Base-by-base conservation (phyloP, 1,284 basidiomycete species). In the Trichosporon coremiiforme region DNA sequence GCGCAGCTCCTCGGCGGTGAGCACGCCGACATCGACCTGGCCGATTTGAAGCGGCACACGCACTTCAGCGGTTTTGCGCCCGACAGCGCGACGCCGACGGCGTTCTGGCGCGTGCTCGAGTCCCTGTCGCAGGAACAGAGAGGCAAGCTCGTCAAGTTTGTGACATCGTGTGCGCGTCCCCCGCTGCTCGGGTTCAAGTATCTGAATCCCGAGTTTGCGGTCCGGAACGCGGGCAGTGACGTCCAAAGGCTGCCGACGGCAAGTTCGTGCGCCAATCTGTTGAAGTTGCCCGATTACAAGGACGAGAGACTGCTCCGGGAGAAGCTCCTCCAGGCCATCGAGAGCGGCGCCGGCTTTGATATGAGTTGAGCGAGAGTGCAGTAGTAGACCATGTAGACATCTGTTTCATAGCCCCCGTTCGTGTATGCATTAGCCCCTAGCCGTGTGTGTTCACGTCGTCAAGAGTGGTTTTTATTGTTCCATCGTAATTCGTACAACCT, bases 141-240 rank as follows among this genome's bases (percentile, higher is more conserved):
- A 55, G 85, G 88, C 33, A 90, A 88, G 1, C 84, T 97, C 70
- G 81, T 98, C 66, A 87, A 92, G 5, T 98, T 97, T 77, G 95
- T 93, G 15, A 97, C 95, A 8, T 92, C 91, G 71, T 96, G 94
- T 77, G 91, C 92, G 73, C 87, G 94, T 12, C 94, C 95, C 0
- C 95, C 95, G 0, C 83, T 98, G 88, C 77, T 85, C 9, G 94
- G 95, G 0, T 98, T 98, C 86, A 90, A 90, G 74, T 91, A 95
- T 77, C 87, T 98, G 2, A 86, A 89, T 20, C 95, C 95, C 0
- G 88, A 90, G 68, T 96, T 97, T 76, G 89, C 89, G 0, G 94
- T 98, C 68, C 88, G 92, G 7, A 91, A 91, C 73, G 87, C 90
- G 12, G 91, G 91, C 1, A 77, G 77, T 0, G 93, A 96, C 78